Percentiles rank a stretch among this genome's conserved stretches.
phyloP scores from a whole-genome alignment of 495 filamentous ascomycete genomes.

The Filosporella fistucella region DNA sequence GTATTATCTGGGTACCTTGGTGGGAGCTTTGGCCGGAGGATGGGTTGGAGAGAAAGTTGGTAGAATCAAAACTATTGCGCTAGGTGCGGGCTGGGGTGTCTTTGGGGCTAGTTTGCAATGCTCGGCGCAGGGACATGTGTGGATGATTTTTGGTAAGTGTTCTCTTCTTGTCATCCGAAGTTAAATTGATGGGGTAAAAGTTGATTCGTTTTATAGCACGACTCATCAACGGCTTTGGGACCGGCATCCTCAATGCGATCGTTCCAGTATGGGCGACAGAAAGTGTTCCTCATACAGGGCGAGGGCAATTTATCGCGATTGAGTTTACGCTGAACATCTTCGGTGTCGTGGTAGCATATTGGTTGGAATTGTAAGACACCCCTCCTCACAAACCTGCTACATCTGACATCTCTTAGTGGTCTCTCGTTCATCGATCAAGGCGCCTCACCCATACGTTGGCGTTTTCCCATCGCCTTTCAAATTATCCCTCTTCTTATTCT shows the following conservation, averaged over 20 bases:
- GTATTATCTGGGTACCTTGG: slow-evolving; percentile 66
- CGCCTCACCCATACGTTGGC: slow-evolving; percentile 54
- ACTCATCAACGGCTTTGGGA: slow-evolving; percentile 48
- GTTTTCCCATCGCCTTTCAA: slow-evolving; percentile 70
- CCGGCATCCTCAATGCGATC: slow-evolving; percentile 30
- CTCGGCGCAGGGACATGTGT: slow-evolving; percentile 57
- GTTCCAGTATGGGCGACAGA: slow-evolving; percentile 24
- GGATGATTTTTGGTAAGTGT: slow-evolving; percentile 70
- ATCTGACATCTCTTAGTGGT: slow-evolving; percentile 25
- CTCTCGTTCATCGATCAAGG: slow-evolving; percentile 54
- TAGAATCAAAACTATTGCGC: slow-evolving; percentile 56
- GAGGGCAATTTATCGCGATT: slow-evolving; percentile 67
- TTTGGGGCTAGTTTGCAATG: slow-evolving; percentile 57
- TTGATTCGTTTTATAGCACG: slow-evolving; percentile 32
- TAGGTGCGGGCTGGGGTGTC: slow-evolving; percentile 51
- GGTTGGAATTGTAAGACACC: slow-evolving; percentile 55
- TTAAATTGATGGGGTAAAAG: not conserved
- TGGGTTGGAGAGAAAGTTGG: slow-evolving; percentile 58
- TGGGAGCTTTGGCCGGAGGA: slow-evolving; percentile 56
- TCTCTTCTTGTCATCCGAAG: slow-evolving; percentile 29
- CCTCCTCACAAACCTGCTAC: not conserved
- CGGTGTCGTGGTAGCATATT: slow-evolving; percentile 68
- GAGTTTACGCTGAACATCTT: slow-evolving; percentile 74
- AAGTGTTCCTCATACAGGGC: slow-evolving; percentile 55
- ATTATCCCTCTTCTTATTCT: slow-evolving; percentile 59